These are phyloP conservation scores for Zymoseptoria crescenta DNA, from an alignment of 2,329 filamentous ascomycete species.

Conservation along the genomic window DNA sequence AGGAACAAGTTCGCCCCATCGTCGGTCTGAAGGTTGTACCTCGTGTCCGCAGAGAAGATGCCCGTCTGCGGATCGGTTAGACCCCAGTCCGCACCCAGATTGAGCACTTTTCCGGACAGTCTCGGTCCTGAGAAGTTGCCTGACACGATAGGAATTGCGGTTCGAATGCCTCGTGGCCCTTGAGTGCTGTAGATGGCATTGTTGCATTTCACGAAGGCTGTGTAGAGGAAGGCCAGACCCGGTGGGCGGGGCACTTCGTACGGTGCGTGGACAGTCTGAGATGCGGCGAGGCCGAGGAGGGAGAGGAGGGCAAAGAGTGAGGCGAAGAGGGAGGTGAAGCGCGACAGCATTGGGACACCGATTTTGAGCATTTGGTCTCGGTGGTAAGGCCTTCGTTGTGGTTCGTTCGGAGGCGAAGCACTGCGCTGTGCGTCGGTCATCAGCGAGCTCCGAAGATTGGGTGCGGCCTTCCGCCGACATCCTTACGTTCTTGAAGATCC, in stretches of 20 bases:
- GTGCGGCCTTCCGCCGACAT: not conserved
- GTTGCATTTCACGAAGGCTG: slow-evolving; percentile 20
- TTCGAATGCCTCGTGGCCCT: slow-evolving; percentile 22
- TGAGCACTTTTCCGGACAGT: slow-evolving; percentile 25
- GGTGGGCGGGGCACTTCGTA: slow-evolving; percentile 12
- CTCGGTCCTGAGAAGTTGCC: slow-evolving; percentile 27
- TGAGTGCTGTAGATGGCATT: slow-evolving; percentile 20
- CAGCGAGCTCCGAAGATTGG: too few species aligned
- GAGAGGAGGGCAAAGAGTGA: slow-evolving; percentile 3
- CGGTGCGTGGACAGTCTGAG: slow-evolving; percentile 5
- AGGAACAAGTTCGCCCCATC: slow-evolving; percentile 31
- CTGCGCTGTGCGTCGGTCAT: not conserved
- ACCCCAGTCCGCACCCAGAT: slow-evolving; percentile 35
- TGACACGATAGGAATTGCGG: slow-evolving; percentile 26
- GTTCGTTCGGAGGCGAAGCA: not conserved
- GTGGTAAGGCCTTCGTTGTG: not conserved
- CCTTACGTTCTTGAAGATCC: not conserved
- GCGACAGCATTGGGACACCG: not conserved
- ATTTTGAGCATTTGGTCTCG: not conserved
- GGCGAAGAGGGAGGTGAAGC: slow-evolving; percentile 4
- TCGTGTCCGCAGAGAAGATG: slow-evolving; percentile 29
- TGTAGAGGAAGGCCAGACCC: slow-evolving; percentile 25
- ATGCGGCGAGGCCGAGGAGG: slow-evolving; percentile 2
- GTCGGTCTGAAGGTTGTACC: slow-evolving; percentile 32
- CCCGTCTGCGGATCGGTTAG: slow-evolving; percentile 25